A percentile compares a stretch with the other conserved stretches of the same genome.
These are phyloP conservation scores for Mrakia frigida DNA, from an alignment of 768 basidiomycete genomes.

Conservation along the genomic window DNA sequence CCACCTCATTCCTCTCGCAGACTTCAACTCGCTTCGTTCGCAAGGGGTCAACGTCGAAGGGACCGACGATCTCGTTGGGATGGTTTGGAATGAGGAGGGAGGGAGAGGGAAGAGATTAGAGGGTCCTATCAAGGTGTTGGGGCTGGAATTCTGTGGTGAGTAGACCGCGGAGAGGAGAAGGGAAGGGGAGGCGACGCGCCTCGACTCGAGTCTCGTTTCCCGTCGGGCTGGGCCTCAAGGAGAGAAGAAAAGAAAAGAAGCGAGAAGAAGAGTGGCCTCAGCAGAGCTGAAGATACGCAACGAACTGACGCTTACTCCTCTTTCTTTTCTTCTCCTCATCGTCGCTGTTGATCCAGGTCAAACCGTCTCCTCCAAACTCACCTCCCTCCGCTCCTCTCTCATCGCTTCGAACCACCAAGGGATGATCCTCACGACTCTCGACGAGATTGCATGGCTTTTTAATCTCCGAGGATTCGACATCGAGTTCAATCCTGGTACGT, in stretches of 20 bases:
- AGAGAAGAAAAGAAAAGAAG: too few relatives aligned
- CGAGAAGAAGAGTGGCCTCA: too few relatives aligned
- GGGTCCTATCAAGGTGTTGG: not conserved
- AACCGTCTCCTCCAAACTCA: slow-evolving; percentile 62
- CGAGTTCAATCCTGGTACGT: slow-evolving; percentile 68
- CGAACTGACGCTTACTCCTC: not conserved
- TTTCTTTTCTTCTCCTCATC: not conserved
- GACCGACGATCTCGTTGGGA: not conserved
- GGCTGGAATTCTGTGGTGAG: not conserved
- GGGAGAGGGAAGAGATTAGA: not conserved
- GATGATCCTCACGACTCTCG: slow-evolving; percentile 76
- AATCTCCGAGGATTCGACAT: slow-evolving; percentile 87
- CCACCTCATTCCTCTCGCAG: not conserved
- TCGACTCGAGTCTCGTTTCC: too few relatives aligned
- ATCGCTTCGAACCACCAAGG: slow-evolving; percentile 55
- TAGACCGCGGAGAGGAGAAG: not conserved
- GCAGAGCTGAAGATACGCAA: too few relatives aligned
- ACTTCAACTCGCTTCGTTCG: not conserved
- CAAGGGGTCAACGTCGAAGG: not conserved
- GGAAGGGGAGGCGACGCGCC: too few relatives aligned
- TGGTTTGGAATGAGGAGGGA: not conserved
- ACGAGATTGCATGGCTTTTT: slow-evolving; percentile 72
- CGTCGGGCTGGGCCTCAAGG: too few relatives aligned
- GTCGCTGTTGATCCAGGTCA: slow-evolving; percentile 49
- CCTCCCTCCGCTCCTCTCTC: slow-evolving; percentile 60